Evolutionary conservation across 495 filamentous ascomycete genomes (phyloP), one percentile per base, ranked within the genome.

Genomic region (Xylaria bambusicola): DNA sequence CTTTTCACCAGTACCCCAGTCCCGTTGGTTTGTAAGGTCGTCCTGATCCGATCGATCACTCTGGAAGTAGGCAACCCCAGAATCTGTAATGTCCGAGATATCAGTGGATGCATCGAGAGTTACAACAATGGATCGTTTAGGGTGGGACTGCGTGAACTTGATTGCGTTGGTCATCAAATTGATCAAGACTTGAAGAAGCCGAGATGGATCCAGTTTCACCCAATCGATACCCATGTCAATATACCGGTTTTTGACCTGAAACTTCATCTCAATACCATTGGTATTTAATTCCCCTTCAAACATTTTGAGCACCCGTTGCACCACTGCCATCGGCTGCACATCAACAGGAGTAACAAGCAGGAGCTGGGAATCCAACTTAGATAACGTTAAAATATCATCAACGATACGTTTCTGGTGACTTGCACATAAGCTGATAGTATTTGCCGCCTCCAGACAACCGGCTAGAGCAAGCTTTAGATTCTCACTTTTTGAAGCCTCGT

Each of bases 321-420:
- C 82, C 18, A 92, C 84, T 21, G 74, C 71, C 49, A 86, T 72
- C 2, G 92, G 91, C 69, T 91, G 85, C 6, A 87, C 83, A 58
- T 86, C 82, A 13, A 89, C 84, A 5, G 90, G 91, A 5, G 88
- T 86, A 7, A 96, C 84, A 15, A 88, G 81, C 10, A 96, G 74
- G 63, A 93, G 80, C 18, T 88, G 86, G 2, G 89, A 90, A 59
- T 95, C 91, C n/a, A 96, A 77, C 64, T 95, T 96, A 2, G 89
- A 92, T 27, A 92, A 82, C 2, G 88, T 90, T 23, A 95, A 74
- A 31, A 95, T 87, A 68, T 94, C 90, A 67, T 93, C 88, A 2
- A 94, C 87, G 56, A 83, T 83, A 17, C 87, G 80, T 70, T 89
- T 90, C 68, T 94, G 91, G 68, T 96, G 91, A 54, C 84, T 84